These are phyloP conservation scores for Pichia sp. DNA, from an alignment of 1,139 yeast species.

Conservation along the genomic window DNA sequence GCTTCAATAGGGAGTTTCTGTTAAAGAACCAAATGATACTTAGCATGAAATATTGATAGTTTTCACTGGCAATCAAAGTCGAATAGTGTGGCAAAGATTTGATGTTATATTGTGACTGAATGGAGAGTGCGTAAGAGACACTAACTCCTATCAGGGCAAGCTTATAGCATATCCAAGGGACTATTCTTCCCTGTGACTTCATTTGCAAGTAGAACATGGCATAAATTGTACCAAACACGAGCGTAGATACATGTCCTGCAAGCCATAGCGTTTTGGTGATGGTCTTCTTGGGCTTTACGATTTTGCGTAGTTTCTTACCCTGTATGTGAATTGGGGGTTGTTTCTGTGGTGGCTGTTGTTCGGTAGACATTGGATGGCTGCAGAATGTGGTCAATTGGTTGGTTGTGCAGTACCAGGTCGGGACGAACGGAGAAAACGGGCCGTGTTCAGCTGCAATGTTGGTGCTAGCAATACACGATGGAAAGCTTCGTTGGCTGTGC, in stretches of 20 bases:
- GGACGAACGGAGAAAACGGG: no score
- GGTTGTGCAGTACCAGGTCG: no score
- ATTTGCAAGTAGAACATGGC: constrained; percentile 38
- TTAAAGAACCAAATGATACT: constrained; percentile 55
- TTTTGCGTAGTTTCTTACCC: constrained; percentile 12
- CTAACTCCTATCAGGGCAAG: constrained; percentile 50
- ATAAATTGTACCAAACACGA: constrained; percentile 45
- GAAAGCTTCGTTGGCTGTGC: no score
- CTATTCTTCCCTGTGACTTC: constrained; percentile 38
- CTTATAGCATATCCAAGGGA: constrained; percentile 44
- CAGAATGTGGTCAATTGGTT: no score
- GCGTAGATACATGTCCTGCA: constrained; percentile 47
- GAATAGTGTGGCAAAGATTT: constrained; percentile 45
- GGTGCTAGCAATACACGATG: no score
- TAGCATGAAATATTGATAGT: constrained; percentile 56
- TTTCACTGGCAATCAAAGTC: constrained; percentile 57
- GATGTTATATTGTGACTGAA: constrained; percentile 51
- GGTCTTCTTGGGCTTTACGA: constrained; percentile 7
- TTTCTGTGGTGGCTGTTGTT: no score
- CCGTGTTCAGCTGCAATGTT: no score
- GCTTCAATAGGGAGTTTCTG: constrained; percentile 57
- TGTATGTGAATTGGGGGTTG: no score
- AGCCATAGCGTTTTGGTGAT: constrained; percentile 48
- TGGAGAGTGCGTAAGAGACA: constrained; percentile 46
- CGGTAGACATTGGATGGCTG: no score